phyloP scores from a whole-genome alignment of 1,139 yeast genomes.

The Lodderomyces orthopsilosis region DNA sequence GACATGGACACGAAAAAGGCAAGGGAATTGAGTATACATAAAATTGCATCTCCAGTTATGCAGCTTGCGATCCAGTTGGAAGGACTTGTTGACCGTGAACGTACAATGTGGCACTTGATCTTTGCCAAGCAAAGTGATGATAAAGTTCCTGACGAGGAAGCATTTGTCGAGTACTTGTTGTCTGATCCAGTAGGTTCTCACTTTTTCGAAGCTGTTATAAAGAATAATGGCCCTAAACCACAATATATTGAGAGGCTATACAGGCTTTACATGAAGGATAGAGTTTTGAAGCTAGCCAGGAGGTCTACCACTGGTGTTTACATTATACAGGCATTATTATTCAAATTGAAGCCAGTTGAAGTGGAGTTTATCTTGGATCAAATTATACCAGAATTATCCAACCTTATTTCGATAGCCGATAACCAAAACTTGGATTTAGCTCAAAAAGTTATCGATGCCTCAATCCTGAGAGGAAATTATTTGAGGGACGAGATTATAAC shows the following conservation, averaged over 20 bases:
- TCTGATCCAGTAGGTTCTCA: constrained; percentile 92
- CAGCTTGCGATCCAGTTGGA: constrained; percentile 81
- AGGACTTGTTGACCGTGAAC: constrained; percentile 70
- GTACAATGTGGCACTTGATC: constrained; percentile 61
- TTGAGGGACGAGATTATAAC: constrained; percentile 62
- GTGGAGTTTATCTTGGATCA: constrained; percentile 65
- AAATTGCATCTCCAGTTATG: constrained; percentile 82
- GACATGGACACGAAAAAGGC: constrained; percentile 47
- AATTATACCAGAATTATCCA: constrained; percentile 64
- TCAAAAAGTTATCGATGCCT: constrained; percentile 65
- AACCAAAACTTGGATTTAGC: constrained; percentile 69
- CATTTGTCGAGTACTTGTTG: constrained; percentile 78
- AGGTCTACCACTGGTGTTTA: constrained; percentile 81
- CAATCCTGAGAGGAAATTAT: constrained; percentile 57
- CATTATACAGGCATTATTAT: constrained; percentile 69
- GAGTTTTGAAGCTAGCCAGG: constrained; percentile 68
- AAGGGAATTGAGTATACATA: constrained; percentile 74
- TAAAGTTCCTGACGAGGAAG: constrained; percentile 64
- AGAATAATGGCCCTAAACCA: constrained; percentile 58
- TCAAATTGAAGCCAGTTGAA: constrained; percentile 57
- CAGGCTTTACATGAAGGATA: constrained; percentile 66
- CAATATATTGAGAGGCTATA: constrained; percentile 71
- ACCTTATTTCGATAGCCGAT: constrained; percentile 50
- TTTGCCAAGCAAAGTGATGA: constrained; percentile 45
- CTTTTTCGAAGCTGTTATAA: constrained; percentile 71